phyloP scores from a whole-genome alignment of 306 rosid species.

The Trifolium repens region DNA sequence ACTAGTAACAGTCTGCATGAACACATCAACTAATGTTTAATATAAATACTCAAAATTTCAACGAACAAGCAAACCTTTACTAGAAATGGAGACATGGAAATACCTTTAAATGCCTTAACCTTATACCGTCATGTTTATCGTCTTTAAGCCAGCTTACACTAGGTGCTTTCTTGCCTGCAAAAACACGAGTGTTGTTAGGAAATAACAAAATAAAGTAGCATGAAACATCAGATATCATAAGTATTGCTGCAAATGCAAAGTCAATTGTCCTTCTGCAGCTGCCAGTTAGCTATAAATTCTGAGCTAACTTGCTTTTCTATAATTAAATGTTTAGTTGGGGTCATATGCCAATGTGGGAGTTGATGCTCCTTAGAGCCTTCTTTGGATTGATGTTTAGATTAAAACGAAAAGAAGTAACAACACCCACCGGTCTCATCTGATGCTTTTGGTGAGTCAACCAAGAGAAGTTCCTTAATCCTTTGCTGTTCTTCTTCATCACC shows the following conservation, averaged over 20 bases:
- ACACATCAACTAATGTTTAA: slow-evolving; percentile 33
- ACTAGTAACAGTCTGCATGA: slow-evolving; percentile 78
- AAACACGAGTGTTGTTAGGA: slow-evolving; percentile 29
- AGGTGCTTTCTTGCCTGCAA: slow-evolving; percentile 50
- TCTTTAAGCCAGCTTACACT: slow-evolving; percentile 81
- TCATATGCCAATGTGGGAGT: slow-evolving; percentile 20
- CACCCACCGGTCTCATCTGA: slow-evolving; percentile 71
- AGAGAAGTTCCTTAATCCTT: slow-evolving; percentile 68
- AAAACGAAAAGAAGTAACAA: slow-evolving; percentile 22
- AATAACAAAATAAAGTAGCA: slow-evolving; percentile 31
- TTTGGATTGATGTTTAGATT: slow-evolving; percentile 3
- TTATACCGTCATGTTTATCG: slow-evolving; percentile 66
- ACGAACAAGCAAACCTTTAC: slow-evolving; percentile 20
- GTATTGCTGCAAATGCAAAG: background rate
- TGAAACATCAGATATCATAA: slow-evolving; percentile 23
- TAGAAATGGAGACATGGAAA: slow-evolving; percentile 31
- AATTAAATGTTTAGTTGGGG: slow-evolving; percentile 15
- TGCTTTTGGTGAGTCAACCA: slow-evolving; percentile 50
- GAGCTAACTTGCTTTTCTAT: background rate
- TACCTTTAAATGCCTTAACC: slow-evolving; percentile 89
- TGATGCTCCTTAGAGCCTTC: slow-evolving; percentile 8
- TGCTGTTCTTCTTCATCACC: slow-evolving; percentile 85
- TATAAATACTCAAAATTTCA: slow-evolving; percentile 23
- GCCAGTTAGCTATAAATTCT: slow-evolving; percentile 31
- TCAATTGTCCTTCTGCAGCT: background rate